Base-by-base conservation (phyloP, 2,329 filamentous ascomycete species). In the Talaromyces sp. region DNA sequence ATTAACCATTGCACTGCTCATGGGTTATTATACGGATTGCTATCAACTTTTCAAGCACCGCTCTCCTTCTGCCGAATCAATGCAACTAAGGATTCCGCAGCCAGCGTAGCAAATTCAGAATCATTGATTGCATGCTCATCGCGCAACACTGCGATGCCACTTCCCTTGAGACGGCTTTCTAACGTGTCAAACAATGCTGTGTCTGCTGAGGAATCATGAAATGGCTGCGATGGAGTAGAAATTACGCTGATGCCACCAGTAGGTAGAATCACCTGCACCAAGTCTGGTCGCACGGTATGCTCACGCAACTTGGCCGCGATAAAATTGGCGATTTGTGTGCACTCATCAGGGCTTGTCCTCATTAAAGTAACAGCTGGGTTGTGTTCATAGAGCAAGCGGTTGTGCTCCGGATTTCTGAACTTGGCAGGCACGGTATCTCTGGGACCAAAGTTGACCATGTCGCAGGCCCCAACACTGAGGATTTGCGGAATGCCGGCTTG, bases 341-440 rank as follows among this genome's bases (percentile, higher is more conserved):
- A 85, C 68, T 91, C 88, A 1, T 83, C 78, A n/a, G 72, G 67
- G 0, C 79, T 85, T 0, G 88, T 87, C 27, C 89, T 76, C 81
- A 91, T 85, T 34, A 91, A 68, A 0, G 88, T 91, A 0, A 90
- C 84, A 0, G 81, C 80, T 0, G 86, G 81, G 68, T 90, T 91
- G 69, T 91, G 88, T 68, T 85, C 83, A 66, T 84, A 81, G n/a
- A 89, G 71, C 23, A 78, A 78, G 33, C 87, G 77, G 1, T 72
- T 52, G 6, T 53, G 47, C 18, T 42, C 57, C 4, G 61, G 12
- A 53, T 44, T 68, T 3, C 70, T 68, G 65, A 85, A 88, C 56
- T 77, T 77, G 58, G 83, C 78, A 0, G 88, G 88, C 0, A 89
- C 79, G 0, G 80, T 85, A 0, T 72, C 69, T 47, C 67, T 75